Base-by-base conservation (phyloP, 1,284 basidiomycete species). In the Xerocomus amazonicus region DNA sequence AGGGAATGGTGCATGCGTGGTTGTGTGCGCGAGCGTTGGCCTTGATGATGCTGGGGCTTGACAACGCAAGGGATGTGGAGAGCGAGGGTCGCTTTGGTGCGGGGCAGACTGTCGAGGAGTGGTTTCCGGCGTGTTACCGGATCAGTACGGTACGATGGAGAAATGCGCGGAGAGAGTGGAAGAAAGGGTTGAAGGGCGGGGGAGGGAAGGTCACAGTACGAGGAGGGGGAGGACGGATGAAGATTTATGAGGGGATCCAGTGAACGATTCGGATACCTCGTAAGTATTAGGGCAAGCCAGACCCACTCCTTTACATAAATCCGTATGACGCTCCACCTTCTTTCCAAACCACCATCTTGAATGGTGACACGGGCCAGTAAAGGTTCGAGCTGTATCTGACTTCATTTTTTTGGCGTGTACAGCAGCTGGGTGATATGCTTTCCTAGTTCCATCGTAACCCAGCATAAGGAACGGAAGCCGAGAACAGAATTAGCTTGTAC, bases 1-100 rank as follows among this genome's bases (percentile, higher is more conserved):
- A 85, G 55, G 83, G 83, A 5, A 85, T 85, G 83, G 77, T 78
- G 3, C 75, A 83, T 57, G 82, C 80, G 5, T 84, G 81, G 79
- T 58, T 82, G 60, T 77, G 79, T 52, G 74, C 76, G 2, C 73
- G 74, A 52, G 81, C 79, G 4, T 60, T 84, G 43, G 81, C 80
- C 10, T 60, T 71, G 51, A 83, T 83, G 80, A 64, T 84, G 4
- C 65, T 81, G 4, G 73, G 69, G 5, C 55, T 62, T 7, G 66
- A 65, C 19, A 28, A 53, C 9, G 66, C 63, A 31, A 55, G 55
- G 16, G 69, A 65, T 38, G 63, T 60, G 29, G 50, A 52, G 26
- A 8, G 9, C 4, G 63, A 62, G 36, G 64, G 60, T 35, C 6
- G 19, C 9, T 62, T 65, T 14, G 61, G 61, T 2, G 51, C 45